Base-by-base conservation (phyloP, 495 filamentous ascomycete genomes). In the Achaetomiella virescens region DNA sequence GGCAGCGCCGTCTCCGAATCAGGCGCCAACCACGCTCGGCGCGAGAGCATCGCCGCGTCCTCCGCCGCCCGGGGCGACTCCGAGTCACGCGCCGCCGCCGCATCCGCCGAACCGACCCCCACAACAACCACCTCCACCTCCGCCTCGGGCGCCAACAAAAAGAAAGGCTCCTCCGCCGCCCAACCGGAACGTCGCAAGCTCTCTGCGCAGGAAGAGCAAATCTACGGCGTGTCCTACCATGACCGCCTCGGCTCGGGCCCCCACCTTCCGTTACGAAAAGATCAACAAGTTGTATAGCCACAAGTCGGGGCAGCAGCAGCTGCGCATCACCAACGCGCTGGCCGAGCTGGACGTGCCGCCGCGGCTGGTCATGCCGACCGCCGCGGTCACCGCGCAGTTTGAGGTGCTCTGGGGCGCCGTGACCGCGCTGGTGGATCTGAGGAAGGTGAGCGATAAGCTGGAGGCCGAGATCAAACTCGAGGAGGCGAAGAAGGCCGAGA, bases 381-480 rank as follows among this genome's bases (percentile, higher is more conserved):
- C 82, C 17, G 80, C 79, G 1, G 89, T 95, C 1, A 84, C 86
- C 41, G 84, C 84, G 61, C 83, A 84, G 60, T 96, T 91, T 66
- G 93, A 97, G 71, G 74, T 78, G 51, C 76, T 98, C 35, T 84
- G 96, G 55, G 74, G 72, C 22, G 81, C 82, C 15, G 89, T 98
- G 42, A 81, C 84, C 31, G 66, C 79, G 12, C 70, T 98, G 17
- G 77, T 98, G 1, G 93, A 98, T 59, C 75, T 87, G 11, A 76
- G 89, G 52, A 97, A 96, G 72, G 69, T 90, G 10, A 74, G 79
- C 6, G 93, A 98, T 69, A 95, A 95, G 70, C 72, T 96, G 0
- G 88, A 91, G 49, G 83, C 81, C 12, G 93, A 98, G 72, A 82
- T 95, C 50, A 82, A 81, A 54, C 73, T 95, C 2, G 74, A 88